These are phyloP conservation scores for Calendula officinalis DNA, from an alignment of 129 eudicot genomes.

Conservation along the genomic window DNA sequence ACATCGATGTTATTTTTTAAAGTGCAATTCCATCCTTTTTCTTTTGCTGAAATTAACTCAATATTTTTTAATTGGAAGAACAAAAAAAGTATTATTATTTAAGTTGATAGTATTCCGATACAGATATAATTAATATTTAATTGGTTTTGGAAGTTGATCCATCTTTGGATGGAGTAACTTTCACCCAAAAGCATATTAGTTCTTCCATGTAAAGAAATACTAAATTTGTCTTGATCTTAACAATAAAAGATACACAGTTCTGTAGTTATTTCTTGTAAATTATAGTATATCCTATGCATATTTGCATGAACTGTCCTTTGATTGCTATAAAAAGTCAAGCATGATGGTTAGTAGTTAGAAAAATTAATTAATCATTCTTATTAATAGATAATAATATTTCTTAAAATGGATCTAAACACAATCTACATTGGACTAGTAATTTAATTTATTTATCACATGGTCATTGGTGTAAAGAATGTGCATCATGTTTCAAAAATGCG, in stretches of 20 bases:
- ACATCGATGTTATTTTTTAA: constrained; percentile 7
- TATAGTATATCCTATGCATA: too few relatives aligned
- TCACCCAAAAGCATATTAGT: constrained; percentile 22
- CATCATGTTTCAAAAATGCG: constrained; percentile 20
- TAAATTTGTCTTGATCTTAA: constrained; percentile 21
- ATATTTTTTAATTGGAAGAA: constrained; percentile 5
- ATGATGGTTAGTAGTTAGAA: constrained; percentile 1
- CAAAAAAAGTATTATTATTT: constrained; percentile 9
- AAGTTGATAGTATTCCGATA: neutral
- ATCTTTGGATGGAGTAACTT: constrained; percentile 24
- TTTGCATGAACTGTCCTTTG: neutral
- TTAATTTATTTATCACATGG: constrained; percentile 38
- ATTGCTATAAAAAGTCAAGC: constrained; percentile 9
- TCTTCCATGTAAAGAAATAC: constrained; percentile 11
- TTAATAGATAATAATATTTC: constrained; percentile 22
- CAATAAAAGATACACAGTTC: neutral
- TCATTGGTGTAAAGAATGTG: constrained; percentile 29
- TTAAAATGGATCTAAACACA: constrained; percentile 23
- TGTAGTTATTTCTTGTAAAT: too few relatives aligned
- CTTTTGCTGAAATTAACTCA: constrained; percentile 7
- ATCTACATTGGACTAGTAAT: constrained; percentile 28
- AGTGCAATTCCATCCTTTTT: constrained; percentile 1
- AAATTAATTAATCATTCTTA: constrained; percentile 13
- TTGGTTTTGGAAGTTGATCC: constrained; percentile 15
- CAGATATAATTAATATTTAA: neutral